Evolutionary conservation across 83 land plant species (phyloP), one percentile per base, ranked within the genome.

Genomic region (Picea abies): DNA sequence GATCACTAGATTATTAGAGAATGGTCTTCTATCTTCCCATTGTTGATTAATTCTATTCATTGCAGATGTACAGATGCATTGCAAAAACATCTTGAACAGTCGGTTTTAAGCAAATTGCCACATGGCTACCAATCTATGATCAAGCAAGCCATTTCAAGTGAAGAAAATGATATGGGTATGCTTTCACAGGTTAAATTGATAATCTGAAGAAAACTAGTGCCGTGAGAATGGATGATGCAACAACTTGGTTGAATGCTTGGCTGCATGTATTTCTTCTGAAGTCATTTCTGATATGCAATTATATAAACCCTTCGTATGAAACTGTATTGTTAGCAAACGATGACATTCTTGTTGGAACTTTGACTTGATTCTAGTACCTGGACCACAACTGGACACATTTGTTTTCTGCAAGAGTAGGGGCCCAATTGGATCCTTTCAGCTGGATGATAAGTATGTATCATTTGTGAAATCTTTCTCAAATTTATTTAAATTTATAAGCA

Each of bases 91-190:
- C 83, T 97, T 71, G 91, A 94, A 15, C 86, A 93, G 72, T 89
- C 92, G 25, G 98, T 96, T 2, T 84, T 97, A 60, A 84, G 91
- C 63, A 90, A 83, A 82, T 81, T 97, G 89, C 96, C 98, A n/a
- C 84, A 88, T 67, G 93, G 92, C 62, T 97, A 97, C 79, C 90
- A 90, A 76, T 93, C 96, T 32, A 84, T 91, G 76, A 20, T 92
- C 65, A 92, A 89, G 82, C 98, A 97, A 83, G 96, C 97, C 3
- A 81, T 81, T 17, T 88, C 95, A 68, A 97, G 99, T 90, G 98
- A 92, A 83, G 95, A 96, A 65, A 88, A 93, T 86, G 99, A 97
- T 85, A 96, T 97, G 99, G 86, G 99, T 96, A 93, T 37, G 65
- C 82, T 52, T 61, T 63, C 5, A 11, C 19, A 62, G n/a, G 44